A percentile compares a stretch with the other conserved stretches of the same genome.
Conservation (phyloP, 2,329 filamentous ascomycete species). For the Chrysoporthe cubensis region DNA sequence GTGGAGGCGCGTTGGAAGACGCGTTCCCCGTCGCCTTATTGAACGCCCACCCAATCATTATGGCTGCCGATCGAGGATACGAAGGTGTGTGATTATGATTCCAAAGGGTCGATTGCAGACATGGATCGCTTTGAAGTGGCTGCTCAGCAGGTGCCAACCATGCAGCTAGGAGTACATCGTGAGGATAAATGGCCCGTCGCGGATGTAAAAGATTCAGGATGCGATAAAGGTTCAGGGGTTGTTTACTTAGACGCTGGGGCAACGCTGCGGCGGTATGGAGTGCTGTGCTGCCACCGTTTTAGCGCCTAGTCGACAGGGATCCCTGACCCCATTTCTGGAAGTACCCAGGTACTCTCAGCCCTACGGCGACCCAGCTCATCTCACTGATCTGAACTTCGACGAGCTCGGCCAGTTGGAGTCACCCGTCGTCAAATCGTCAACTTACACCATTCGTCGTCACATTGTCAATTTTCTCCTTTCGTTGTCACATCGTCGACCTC, state of each 20-base stretch:
- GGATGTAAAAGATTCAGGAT: not conserved
- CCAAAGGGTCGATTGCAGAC: constrained; percentile 20
- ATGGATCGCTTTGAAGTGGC: constrained; percentile 16
- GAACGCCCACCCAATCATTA: constrained; percentile 65
- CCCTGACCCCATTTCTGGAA: not conserved
- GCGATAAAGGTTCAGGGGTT: not conserved
- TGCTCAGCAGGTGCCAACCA: constrained; percentile 32
- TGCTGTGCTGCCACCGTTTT: not conserved
- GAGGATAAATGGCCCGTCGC: constrained; percentile 3
- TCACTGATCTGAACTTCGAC: constrained; percentile 7
- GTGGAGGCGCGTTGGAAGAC: constrained; percentile 31
- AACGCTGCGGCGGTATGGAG: constrained; percentile 8
- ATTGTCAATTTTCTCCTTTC: not conserved
- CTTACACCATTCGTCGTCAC: not conserved
- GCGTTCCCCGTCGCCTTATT: constrained; percentile 44
- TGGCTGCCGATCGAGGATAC: not conserved
- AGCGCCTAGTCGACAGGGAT: not conserved
- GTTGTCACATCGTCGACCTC: not conserved
- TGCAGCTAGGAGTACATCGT: not conserved
- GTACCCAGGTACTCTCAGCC: constrained; percentile 21
- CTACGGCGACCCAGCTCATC: constrained; percentile 11
- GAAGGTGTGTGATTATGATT: constrained; percentile 1
- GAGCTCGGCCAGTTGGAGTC: not conserved
- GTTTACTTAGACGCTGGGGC: constrained; percentile 25
- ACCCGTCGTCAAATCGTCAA: not conserved